phyloP scores from a whole-genome alignment of 352 stramenopile genomes.

The Globisporangium iwayamae region DNA sequence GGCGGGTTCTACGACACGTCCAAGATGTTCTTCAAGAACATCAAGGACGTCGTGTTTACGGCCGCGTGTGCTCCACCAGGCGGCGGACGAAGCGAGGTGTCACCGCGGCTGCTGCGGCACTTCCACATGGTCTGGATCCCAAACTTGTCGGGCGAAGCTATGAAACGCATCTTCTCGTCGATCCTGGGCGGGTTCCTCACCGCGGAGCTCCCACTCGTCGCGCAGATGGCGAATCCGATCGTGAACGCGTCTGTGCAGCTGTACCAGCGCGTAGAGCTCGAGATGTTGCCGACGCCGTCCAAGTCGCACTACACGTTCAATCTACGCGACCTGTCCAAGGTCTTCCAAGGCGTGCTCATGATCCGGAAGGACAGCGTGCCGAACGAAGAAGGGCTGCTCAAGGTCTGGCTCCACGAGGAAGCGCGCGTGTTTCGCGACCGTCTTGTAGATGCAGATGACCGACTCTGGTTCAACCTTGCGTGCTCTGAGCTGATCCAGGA shows the following conservation, averaged over 20 bases:
- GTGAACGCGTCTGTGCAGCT: conserved; percentile 86
- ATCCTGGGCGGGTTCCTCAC: conserved; percentile 88
- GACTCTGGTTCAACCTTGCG: conserved; percentile 82
- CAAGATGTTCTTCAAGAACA: conserved; percentile 93
- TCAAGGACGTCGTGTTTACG: conserved; percentile 83
- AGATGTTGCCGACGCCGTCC: conserved; percentile 88
- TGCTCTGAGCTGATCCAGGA: conserved; percentile 74
- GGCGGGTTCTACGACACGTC: conserved; percentile 88
- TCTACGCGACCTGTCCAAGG: conserved; percentile 89
- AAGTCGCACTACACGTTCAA: conserved; percentile 96
- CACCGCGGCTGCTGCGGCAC: conserved; percentile 80
- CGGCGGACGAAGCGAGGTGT: conserved; percentile 85
- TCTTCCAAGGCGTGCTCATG: conserved; percentile 94
- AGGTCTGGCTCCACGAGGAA: conserved; percentile 91
- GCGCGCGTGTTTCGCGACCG: conserved; percentile 91
- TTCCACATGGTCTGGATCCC: conserved; percentile 92
- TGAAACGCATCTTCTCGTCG: conserved; percentile 88
- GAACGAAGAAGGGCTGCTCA: conserved; percentile 70
- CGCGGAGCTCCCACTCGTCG: conserved; percentile 60
- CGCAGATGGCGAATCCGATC: conserved; percentile 71
- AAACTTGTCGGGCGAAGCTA: conserved; percentile 75
- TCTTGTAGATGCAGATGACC: conserved; percentile 84
- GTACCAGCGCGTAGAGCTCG: conserved; percentile 85
- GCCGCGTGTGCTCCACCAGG: conserved; percentile 85
- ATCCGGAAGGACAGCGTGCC: conserved; percentile 74